Percentiles rank a stretch among this genome's conserved stretches.
These are phyloP conservation scores for Amniculicola lignicola DNA, from an alignment of 495 filamentous ascomycete species.

Conservation along the genomic window DNA sequence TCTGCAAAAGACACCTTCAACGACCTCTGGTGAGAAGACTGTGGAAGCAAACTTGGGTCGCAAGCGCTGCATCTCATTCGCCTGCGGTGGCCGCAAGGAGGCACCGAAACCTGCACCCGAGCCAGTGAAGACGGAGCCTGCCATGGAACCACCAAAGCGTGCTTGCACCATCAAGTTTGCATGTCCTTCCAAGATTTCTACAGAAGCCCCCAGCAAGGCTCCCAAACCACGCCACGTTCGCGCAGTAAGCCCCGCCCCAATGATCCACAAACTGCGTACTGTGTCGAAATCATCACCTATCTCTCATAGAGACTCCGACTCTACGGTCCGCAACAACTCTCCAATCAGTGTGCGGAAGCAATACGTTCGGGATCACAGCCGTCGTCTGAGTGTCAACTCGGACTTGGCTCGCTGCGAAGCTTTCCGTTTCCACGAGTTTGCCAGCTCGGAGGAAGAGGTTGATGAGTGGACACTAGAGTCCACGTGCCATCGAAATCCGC, in stretches of 20 bases:
- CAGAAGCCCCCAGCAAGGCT: conserved; percentile 12
- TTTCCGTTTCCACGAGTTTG: conserved; percentile 90
- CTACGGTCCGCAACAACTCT: conserved; percentile 42
- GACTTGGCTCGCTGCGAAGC: conserved; percentile 64
- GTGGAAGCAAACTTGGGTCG: conserved; percentile 54
- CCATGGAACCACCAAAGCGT: conserved; percentile 48
- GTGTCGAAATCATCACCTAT: conserved; percentile 38
- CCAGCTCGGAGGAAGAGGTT: conserved; percentile 71
- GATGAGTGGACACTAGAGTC: conserved; percentile 82
- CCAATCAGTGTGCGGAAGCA: conserved; percentile 37
- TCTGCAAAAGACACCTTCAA: conserved; percentile 11
- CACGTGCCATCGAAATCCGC: conserved; percentile 58
- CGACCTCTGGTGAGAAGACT: conserved; percentile 23
- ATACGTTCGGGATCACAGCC: conserved; percentile 6
- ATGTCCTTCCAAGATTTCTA: conserved; percentile 49
- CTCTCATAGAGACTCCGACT: conserved; percentile 52
- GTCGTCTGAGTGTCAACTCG: conserved; percentile 44
- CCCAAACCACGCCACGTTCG: conserved; percentile 30
- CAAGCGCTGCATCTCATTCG: conserved; percentile 91
- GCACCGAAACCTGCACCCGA: conserved; percentile 44
- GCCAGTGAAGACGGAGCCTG: conserved; percentile 20
- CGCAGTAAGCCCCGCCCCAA: conserved; percentile 41
- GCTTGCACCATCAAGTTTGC: conserved; percentile 58
- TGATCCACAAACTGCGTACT: conserved; percentile 22
- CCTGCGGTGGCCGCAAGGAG: conserved; percentile 62